Conservation (phyloP, 441 rosid genomes). For the Kokia cookei region DNA sequence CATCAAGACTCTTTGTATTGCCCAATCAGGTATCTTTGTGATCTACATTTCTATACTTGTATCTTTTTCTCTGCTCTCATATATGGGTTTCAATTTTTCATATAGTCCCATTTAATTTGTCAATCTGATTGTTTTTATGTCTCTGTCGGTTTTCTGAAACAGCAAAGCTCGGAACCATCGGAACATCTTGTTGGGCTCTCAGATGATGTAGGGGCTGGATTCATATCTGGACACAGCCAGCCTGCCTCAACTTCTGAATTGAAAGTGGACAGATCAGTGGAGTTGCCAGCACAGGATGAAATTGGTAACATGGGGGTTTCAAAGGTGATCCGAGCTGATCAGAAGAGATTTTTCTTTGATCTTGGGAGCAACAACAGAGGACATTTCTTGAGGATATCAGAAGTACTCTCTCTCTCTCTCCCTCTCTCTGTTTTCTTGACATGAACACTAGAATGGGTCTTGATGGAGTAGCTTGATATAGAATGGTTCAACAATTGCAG, state of each 20-base stretch:
- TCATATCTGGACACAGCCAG: conserved; percentile 87
- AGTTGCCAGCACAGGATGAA: conserved; percentile 69
- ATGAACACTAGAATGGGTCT: background rate
- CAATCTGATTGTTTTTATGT: conserved; percentile 9
- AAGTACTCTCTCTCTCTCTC: conserved; percentile 33
- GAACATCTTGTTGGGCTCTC: conserved; percentile 86
- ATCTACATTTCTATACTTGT: conserved; percentile 4
- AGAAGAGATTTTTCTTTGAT: conserved; percentile 96
- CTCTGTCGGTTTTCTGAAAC: conserved; percentile 16
- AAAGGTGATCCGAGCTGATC: conserved; percentile 89
- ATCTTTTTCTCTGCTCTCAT: background rate
- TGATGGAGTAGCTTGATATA: background rate
- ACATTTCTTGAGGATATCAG: conserved; percentile 91
- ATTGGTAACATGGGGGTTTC: conserved; percentile 57
- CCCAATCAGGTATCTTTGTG: conserved; percentile 60
- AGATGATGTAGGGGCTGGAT: conserved; percentile 98
- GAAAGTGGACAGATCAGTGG: conserved; percentile 61
- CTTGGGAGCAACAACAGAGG: conserved; percentile 95
- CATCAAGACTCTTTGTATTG: conserved; percentile 60
- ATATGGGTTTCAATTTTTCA: background rate
- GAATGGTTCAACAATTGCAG: conserved; percentile 31
- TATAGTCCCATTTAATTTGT: conserved; percentile 6
- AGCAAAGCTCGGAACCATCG: conserved; percentile 67
- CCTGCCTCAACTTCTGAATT: conserved; percentile 59
- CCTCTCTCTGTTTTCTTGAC: background rate